Evolutionary conservation across 1,284 basidiomycete genomes (phyloP).

Genomic region (Fomitopsis schrenkii): DNA sequence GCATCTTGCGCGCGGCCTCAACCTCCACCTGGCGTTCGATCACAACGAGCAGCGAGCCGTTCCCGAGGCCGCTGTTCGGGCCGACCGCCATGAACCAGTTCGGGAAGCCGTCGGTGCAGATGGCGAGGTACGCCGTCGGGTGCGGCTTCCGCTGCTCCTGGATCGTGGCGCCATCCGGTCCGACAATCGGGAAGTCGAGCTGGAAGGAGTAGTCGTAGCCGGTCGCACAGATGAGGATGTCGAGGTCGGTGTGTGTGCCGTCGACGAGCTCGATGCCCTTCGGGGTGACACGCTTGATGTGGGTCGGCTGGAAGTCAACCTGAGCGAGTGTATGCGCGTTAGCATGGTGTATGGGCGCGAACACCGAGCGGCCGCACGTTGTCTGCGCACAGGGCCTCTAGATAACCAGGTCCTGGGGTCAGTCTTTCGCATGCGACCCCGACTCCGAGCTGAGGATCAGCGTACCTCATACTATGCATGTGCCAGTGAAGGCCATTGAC

Average conservation of each 20-base stretch:
- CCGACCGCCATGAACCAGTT: constrained; percentile 56
- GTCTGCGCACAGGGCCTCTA: constrained; percentile 57
- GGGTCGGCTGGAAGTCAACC: constrained; percentile 52
- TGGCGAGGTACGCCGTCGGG: constrained; percentile 49
- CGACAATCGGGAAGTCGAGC: constrained; percentile 48
- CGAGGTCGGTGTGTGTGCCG: constrained; percentile 48
- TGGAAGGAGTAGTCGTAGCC: constrained; percentile 52
- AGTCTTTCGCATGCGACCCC: constrained; percentile 53
- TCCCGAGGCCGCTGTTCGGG: constrained; percentile 50
- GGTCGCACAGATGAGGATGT: constrained; percentile 41
- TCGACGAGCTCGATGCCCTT: constrained; percentile 54
- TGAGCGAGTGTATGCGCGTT: constrained; percentile 17
- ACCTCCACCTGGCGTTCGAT: constrained; percentile 53
- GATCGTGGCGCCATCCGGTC: constrained; percentile 43
- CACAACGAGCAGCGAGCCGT: constrained; percentile 48
- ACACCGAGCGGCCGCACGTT: constrained; percentile 36
- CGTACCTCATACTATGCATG: too few relatives aligned
- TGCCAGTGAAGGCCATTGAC: too few relatives aligned
- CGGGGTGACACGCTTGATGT: constrained; percentile 47
- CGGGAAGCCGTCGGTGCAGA: constrained; percentile 57
- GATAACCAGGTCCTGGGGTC: constrained; percentile 63
- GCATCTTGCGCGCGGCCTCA: constrained; percentile 50
- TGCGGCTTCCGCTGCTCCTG: constrained; percentile 48
- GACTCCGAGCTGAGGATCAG: constrained; percentile 16
- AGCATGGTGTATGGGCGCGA: background rate